Evolutionary conservation across 768 basidiomycete species (phyloP), one percentile per base, ranked within the genome.

Genomic region (Amanita phalloides): DNA sequence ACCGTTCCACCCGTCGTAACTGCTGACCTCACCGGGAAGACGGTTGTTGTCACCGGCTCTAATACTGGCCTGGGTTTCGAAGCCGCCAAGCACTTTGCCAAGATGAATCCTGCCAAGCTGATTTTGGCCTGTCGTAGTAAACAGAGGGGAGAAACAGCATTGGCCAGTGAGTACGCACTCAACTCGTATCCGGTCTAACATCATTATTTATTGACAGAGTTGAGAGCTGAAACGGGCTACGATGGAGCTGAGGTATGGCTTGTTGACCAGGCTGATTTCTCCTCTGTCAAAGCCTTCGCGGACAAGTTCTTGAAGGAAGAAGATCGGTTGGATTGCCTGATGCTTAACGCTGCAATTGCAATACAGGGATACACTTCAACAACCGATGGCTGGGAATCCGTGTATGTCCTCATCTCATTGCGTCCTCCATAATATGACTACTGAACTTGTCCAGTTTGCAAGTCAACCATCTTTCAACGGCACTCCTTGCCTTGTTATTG

Each of bases 61-160:
- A 81, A 82, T 56, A 66, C 66, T 21, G 81, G 76, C 3, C 53
- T 77, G 4, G 76, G 76, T 2, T 66, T 71, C 39, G 73, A 77
- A 55, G 68, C 74, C 3, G 61, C 70, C 6, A 71, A 68, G 54
- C 73, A 75, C 50, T 71, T 77, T 46, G 72, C 73, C 0, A 41
- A 49, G 1, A 74, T 76, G 74, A 66, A 67, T 43, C 66, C 74
- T 11, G 67, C 54, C 3, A 61, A 61, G 37, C 55, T 75, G 6
- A 66, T 75, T 21, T 37, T 75, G 6, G 70, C 62, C 1, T 73
- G 69, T 51, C 61, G 74, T 14, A 67, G 53, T 46, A 37, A 62
- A 44, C 54, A 57, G 9, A 70, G 64, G 53, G 72, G 70, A 6
- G 56, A 66, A 30, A 62, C 56, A 3, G 71, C 73, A 4, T 30